These are phyloP conservation scores for Vachellia collinsii DNA, from an alignment of 306 rosid species.

Conservation along the genomic window DNA sequence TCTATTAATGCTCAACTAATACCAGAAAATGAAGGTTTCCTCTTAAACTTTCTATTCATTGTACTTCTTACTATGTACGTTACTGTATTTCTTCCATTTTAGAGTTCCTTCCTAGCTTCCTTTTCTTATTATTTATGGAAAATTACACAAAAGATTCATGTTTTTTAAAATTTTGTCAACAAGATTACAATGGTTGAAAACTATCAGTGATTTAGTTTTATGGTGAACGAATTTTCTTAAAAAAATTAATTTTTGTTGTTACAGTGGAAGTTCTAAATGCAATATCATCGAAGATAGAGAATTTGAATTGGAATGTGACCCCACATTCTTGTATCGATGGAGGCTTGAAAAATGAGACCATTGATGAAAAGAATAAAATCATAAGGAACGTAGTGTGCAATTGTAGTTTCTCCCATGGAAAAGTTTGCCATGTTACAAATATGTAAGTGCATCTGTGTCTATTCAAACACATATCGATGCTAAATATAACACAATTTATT, in stretches of 20 bases:
- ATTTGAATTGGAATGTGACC: conserved; percentile 51
- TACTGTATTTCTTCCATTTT: too few relatives aligned
- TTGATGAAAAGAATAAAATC: neutral
- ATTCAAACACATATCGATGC: neutral
- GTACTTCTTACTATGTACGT: too few relatives aligned
- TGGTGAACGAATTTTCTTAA: neutral
- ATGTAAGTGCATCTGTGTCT: conserved; percentile 56
- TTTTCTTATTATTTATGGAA: too few relatives aligned
- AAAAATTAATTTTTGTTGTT: neutral
- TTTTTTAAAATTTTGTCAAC: too few relatives aligned
- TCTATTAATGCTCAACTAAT: too few relatives aligned
- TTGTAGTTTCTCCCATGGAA: conserved; percentile 42
- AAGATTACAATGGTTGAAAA: too few relatives aligned
- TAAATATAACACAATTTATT: neutral
- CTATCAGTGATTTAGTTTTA: neutral
- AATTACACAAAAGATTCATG: too few relatives aligned
- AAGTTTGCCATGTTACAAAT: conserved; percentile 56
- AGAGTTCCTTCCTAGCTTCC: too few relatives aligned
- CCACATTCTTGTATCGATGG: conserved; percentile 50
- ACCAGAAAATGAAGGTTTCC: too few relatives aligned
- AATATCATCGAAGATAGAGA: conserved; percentile 53
- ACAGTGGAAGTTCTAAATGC: conserved; percentile 56
- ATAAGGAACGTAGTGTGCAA: conserved; percentile 54
- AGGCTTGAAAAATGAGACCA: conserved; percentile 10
- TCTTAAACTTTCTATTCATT: too few relatives aligned